Conservation (phyloP, 345 rosid species). For the Populus simonii region DNA sequence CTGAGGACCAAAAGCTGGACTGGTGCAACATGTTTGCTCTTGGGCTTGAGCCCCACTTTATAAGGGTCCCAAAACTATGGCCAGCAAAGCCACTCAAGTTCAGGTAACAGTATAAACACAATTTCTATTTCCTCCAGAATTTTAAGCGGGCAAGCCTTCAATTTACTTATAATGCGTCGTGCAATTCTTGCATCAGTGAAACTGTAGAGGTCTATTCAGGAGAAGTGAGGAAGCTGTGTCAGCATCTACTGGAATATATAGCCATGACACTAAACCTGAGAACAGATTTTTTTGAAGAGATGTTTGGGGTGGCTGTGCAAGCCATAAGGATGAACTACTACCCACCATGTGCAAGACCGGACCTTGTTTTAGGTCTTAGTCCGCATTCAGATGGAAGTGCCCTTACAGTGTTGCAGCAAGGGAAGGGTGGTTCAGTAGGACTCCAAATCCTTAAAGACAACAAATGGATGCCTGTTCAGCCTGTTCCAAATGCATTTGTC, state of each 20-base stretch:
- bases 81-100: constrained; percentile 65
- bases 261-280: constrained; percentile 64
- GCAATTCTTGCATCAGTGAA: constrained; percentile 42
- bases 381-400: constrained; percentile 99
- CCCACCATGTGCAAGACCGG: constrained; percentile 92
- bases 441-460: constrained; percentile 79
- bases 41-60: constrained; percentile 68
- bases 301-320: constrained; percentile 80
- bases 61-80: constrained; percentile 80
- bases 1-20: constrained; percentile 90
- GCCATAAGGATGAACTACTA: constrained; percentile 98
- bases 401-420: constrained; percentile 84
- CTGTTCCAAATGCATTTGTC: constrained; percentile 62
- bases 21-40: constrained; percentile 99
- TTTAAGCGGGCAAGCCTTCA: neutral
- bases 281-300: constrained; percentile 53
- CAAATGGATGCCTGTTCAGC: constrained; percentile 66
- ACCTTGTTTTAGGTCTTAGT: constrained; percentile 91
- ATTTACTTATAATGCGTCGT: neutral
- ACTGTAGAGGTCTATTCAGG: constrained; percentile 62
- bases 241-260: constrained; percentile 51
- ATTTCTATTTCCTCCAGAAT: neutral
- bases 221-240: constrained; percentile 62
- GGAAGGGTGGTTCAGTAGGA: constrained; percentile 57
- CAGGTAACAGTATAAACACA: constrained; percentile 41